Evolutionary conservation across 345 rosid species (phyloP), one percentile per base, ranked within the genome.

Genomic region (Dipteronia sinensis): DNA sequence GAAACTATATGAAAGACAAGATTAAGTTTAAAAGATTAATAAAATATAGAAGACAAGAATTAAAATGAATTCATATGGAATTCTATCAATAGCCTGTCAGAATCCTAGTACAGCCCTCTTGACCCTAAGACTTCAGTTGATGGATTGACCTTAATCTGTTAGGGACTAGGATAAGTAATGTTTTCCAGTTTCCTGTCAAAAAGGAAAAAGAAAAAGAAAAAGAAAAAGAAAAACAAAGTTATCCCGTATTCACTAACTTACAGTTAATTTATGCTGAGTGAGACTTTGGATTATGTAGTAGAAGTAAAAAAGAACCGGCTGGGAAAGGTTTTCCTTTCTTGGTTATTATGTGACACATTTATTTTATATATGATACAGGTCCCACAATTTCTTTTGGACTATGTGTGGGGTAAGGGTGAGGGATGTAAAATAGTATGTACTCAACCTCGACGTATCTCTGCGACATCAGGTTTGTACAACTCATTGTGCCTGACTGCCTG

Each of bases 391-490:
- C 83, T 95, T 76, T 83, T 95, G 87, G 97, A 95, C 68, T 73
- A 88, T 76, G 86, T 88, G 89, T 92, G 98, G 99, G 88, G 84
- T 76, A 89, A 85, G 82, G 86, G 92, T 16, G 88, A 91, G 81
- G 82, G 86, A 7, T 95, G 99, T 80, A 95, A 95, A 86, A 92
- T 95, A 80, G 80, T 95, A 15, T 95, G 99, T 84, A 91, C 99
- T 74, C 99, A 95, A 85, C 99, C 99, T 78, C 97, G 99, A 71
- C 97, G 99, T 81, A 92, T 95, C 82, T 95, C 98, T 20, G 98
- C 99, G 23, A 93, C 82, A 75, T 95, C 99, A 83, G 98, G 99
- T 95, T 65, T 3, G 71, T 42, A 10, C 58, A 76, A 23, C 75
- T 76, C 40, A 66, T 65, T 75, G 2, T 79, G 73, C 63, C 75